Base-by-base conservation (phyloP, 257 asterid species). In the Thymus quinquecostatus region DNA sequence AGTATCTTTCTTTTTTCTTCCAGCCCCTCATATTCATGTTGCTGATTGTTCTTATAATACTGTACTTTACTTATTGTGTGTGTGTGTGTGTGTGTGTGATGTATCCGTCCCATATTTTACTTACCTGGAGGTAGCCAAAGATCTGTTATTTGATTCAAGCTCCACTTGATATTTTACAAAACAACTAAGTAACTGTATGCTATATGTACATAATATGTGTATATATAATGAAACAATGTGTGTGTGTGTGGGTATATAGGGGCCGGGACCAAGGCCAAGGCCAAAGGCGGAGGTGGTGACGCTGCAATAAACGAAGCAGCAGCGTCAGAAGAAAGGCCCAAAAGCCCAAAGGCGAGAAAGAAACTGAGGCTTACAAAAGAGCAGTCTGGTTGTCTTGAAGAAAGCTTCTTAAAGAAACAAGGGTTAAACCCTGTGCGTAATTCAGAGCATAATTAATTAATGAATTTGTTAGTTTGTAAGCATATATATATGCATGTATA, bases 311-410 rank as follows among this genome's bases (percentile, higher is more conserved):
- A 88, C 78, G 79, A 82, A 77, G 64, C 69, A 21, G 91, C 79
- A 4, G 68, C 53, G 61, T 76, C 63, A 12, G 85, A 81, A 71
- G 90, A 71, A 0, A 78, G 81, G 4, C 86, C 43, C 27, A 28
- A 82, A 8, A 77, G 84, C 84, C 74, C 80, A 5, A 73, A 28
- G 4, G 80, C 81, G 0, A 74, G 87, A 45, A 90, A 90, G 78
- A 90, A 90, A 77, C 90, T 90, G 57, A 89, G 97, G 3, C 89
- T 90, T n/a, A 83, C 90, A 5, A 86, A 84, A 71, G 82, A 86
- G 38, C 97, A 90, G 64, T 90, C 97, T 75, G 85, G 75, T 51
- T 83, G 84, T 41, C 97, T 88, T 51, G 97, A 90, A 78, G 79
- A 86, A 69, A 86, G 79, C 79, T 90, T 88, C 82, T 77, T 76